Evolutionary conservation across 2,329 filamentous ascomycete species (phyloP), one percentile per base, ranked within the genome.

Genomic region (Fusarium burgessii): DNA sequence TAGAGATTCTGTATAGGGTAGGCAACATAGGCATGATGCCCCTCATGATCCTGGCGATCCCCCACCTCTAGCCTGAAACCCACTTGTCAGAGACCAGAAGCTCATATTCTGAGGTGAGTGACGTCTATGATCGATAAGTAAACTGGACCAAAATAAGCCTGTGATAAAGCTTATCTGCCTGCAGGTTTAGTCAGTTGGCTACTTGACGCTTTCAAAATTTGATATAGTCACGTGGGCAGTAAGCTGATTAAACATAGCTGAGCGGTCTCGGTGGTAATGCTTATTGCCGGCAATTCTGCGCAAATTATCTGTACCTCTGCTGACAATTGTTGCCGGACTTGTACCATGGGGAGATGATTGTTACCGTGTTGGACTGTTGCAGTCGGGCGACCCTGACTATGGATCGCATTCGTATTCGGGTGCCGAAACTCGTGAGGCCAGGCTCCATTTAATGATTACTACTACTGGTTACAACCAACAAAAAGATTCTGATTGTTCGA

Each of bases 141-240:
- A 54, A 43, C 32, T 35, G 27, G 27, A 47, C 42, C 36, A 64
- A 42, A 64, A 36, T 47, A 68, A 50, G 41, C 60, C 61, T 33
- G 10, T 18, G 70, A 70, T 75, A 74, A 74, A 74, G 64, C 65
- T 74, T 74, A 74, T 72, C 45, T 42, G 25, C 23, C 49, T 51
- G 41, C 63, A 62, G 63, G 33, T 40, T 40, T 68, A 68, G 55
- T 47, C 35, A 58, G n/a, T 52, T 65, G 64, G 23, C 23, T 23
- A 23, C 58, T 59, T 63, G 51, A 61, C 51, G 50, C 49, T 38
- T 10, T n/a, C 29, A 33, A n/a, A 8, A 36, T 7, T 12, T 20
- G 20, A 47, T 9, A 7, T 18, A 35, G 29, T 35, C 52, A 47
- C 20, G 18, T 38, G 32, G 27, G 17, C 32, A 61, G 45, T 13